Base-by-base conservation (phyloP, 31 red algal species). In the Pterothamnion heteromorphum region DNA sequence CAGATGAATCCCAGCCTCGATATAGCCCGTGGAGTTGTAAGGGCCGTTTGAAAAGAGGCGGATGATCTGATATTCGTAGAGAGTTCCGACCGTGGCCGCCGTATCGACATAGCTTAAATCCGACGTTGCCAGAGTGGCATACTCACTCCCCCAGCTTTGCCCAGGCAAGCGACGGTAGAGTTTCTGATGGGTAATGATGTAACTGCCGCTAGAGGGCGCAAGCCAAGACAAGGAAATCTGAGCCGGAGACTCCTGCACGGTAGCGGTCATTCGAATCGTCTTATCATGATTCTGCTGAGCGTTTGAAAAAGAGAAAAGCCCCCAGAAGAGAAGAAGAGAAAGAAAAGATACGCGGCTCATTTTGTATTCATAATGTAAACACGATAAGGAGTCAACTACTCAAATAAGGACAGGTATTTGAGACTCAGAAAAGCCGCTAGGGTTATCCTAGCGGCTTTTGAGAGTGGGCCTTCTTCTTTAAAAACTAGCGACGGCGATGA, bases 21-120 rank as follows among this genome's bases (percentile, higher is more conserved):
- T 22, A 83, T 23, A 83, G 14, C 80, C 80, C 23, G 28, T 22
- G 30, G 80, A 83, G 30, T 24, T 28, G 23, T 23, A 28, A 83
- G 28, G 80, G 20, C 21, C 28, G 30, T 28, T 32, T 5, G 21
- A 83, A 32, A 83, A 32, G 30, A 83, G 18, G 20, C 80, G 22
- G 28, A 83, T 24, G 21, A 83, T 83, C 5, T 24, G 80, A 24
- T 83, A 83, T 83, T 83, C 80, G 28, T 83, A 83, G 80, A 9
- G 80, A 14, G 30, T 24, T 20, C 80, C 80, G 21, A 14, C 14
- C 30, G 18, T 26, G 28, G 30, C 28, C 21, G 18, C 80, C 28
- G 80, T 83, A 83, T 83, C 80, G 28, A 24, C 14, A 83, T 20
- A 83, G 28, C 80, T 83, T 5, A 32, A 14, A 26, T 83, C 51